Percentiles rank a stretch among this genome's conserved stretches.
phyloP scores from a whole-genome alignment of 1,139 yeast species.

The Kodamaea derodonti region DNA sequence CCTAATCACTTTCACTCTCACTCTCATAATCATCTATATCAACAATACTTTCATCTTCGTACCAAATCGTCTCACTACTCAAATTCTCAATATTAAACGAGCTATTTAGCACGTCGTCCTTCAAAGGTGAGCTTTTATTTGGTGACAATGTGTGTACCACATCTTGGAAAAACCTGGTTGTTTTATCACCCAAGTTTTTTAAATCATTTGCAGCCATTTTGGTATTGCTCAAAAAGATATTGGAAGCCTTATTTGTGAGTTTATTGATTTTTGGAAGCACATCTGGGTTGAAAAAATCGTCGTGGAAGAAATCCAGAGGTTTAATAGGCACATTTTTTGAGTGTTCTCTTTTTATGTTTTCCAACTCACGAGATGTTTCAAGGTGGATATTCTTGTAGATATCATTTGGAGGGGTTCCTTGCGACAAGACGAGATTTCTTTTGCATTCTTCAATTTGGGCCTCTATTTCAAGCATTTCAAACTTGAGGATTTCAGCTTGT shows the following conservation, averaged over 20 bases:
- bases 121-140: conserved; percentile 8
- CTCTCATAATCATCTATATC: conserved; percentile 29
- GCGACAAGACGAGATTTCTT: conserved; percentile 11
- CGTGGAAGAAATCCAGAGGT: background rate
- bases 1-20: no score
- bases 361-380: conserved; percentile 11
- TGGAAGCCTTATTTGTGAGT: conserved; percentile 9
- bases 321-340: no score
- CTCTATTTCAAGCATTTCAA: conserved; percentile 28
- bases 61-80: conserved; percentile 5
- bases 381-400: conserved; percentile 10
- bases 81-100: conserved; percentile 28
- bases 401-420: conserved; percentile 4
- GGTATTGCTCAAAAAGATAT: conserved; percentile 4
- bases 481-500: conserved; percentile 19
- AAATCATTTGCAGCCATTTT: conserved; percentile 7
- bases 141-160: conserved; percentile 15
- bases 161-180: conserved; percentile 13
- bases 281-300: background rate
- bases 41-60: conserved; percentile 13
- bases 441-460: conserved; percentile 16
- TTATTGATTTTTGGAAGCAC: conserved; percentile 7
- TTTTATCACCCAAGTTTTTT: conserved; percentile 11
- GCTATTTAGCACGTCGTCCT: conserved; percentile 18
- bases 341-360: conserved; percentile 3